phyloP scores from a whole-genome alignment of 2,329 filamentous ascomycete genomes.

The Berkeleyomyces basicola region DNA sequence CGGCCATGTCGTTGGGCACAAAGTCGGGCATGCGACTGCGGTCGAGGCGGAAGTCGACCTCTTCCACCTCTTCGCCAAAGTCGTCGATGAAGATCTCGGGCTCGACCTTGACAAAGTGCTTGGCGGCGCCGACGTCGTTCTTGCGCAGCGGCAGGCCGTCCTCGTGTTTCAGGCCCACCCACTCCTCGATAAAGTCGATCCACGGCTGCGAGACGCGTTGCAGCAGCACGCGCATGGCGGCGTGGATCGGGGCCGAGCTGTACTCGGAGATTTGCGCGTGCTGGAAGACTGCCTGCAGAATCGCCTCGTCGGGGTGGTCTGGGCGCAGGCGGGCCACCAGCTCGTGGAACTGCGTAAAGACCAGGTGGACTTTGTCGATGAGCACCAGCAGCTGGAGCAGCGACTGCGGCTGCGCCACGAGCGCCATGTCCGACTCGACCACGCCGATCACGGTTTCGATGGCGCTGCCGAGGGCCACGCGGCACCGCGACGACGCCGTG shows the following conservation, averaged over 20 bases:
- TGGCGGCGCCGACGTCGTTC: conserved; percentile 26
- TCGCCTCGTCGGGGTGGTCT: conserved; percentile 37
- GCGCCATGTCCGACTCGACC: conserved; percentile 33
- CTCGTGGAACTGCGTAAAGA: conserved; percentile 35
- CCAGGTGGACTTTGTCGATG: conserved; percentile 28
- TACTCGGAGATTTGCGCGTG: conserved; percentile 48
- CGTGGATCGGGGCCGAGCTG: conserved; percentile 41
- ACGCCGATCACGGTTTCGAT: conserved; percentile 31
- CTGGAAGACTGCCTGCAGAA: conserved; percentile 44
- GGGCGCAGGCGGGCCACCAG: conserved; percentile 32
- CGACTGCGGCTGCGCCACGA: conserved; percentile 27
- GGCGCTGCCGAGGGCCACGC: conserved; percentile 35
- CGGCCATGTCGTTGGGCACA: conserved; percentile 50
- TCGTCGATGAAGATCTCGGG: conserved; percentile 39
- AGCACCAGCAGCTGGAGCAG: conserved; percentile 36
- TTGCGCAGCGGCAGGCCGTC: conserved; percentile 37
- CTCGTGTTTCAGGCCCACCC: conserved; percentile 54
- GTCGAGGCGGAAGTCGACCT: conserved; percentile 46
- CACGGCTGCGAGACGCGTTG: conserved; percentile 46
- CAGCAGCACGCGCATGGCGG: conserved; percentile 51
- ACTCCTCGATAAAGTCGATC: conserved; percentile 51
- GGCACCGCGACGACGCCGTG: conserved; percentile 28
- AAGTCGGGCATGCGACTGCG: conserved; percentile 53
- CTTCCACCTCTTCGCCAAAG: conserved; percentile 38
- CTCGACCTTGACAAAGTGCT: conserved; percentile 45